Conservation (phyloP, 306 rosid species). For the Cyamopsis tetragonoloba region DNA sequence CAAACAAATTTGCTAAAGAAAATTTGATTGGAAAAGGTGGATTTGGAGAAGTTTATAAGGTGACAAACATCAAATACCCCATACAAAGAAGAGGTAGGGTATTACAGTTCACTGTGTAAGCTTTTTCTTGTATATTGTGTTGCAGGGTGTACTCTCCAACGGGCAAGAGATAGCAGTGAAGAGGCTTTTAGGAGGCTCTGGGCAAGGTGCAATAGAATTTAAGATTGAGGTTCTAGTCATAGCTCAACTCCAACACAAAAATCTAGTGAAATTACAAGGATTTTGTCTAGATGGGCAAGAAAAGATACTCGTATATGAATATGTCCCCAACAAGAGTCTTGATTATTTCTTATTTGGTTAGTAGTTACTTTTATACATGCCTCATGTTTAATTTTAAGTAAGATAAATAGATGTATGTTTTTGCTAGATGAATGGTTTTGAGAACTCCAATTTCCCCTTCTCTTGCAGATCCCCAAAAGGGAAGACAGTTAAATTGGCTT, state of each 20-base stretch:
- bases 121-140: background rate
- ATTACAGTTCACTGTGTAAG: background rate
- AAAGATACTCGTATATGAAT: conserved; percentile 55
- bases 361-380: background rate
- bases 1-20: conserved; percentile 40
- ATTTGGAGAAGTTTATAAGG: conserved; percentile 63
- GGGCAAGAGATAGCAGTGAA: conserved; percentile 64
- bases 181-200: conserved; percentile 43
- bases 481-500: conserved; percentile 22
- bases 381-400: background rate
- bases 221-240: conserved; percentile 52
- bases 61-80: background rate
- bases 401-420: background rate
- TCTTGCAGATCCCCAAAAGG: conserved; percentile 21
- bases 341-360: conserved; percentile 47
- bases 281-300: conserved; percentile 55
- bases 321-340: conserved; percentile 48
- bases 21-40: conserved; percentile 57
- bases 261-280: conserved; percentile 50
- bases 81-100: background rate
- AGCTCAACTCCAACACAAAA: conserved; percentile 60
- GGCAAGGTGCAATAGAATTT: conserved; percentile 55
- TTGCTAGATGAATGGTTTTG: background rate
- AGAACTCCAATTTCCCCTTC: background rate
- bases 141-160: conserved; percentile 44